Evolutionary conservation across 2,329 filamentous ascomycete genomes (phyloP), one percentile per base, ranked within the genome.

Genomic region (Exophiala sp.): DNA sequence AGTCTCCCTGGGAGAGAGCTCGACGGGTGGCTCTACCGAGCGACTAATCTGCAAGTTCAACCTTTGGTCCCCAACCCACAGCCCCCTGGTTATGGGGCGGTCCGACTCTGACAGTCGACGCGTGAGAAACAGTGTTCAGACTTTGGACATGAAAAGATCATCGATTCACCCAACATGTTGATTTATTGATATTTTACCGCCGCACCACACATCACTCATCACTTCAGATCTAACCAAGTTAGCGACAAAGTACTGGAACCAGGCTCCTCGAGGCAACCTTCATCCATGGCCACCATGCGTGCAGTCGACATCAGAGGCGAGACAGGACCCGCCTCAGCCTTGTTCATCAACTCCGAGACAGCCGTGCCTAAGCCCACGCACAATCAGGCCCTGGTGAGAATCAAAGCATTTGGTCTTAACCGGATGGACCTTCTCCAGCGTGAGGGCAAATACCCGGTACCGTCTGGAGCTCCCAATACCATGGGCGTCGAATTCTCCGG

Each of bases 401-500:
- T 96, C 64, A 86, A 86, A 67, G 86, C 86, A 52, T 91, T 91
- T 65, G 90, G 90, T 12, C 79, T 96, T 52, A 96, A 76, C 50
- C 76, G 74, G 4, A 76, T 76, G 72, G 75, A 77, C 58, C 63
- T 75, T 1, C 54, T 76, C 5, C 74, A 77, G 63, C 69, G 75
- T 2, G 69, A 73, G 59, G 75, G 74, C 16, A 50, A 64, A 24
- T 77, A 77, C 55, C 73, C 75, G 1, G 58, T 76, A n/a, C 73
- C 74, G 1, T 72, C 74, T 2, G 69, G 73, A 58, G 72, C 73
- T 5, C 69, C 72, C 1, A 65, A 59, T 35, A 75, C 69, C 5
- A 63, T 77, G 50, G 75, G 75, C 2, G 72, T 77, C 1, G 75
- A 77, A 59, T 76, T 77, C 57, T 72, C 70, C n/a, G 74, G 74